Evolutionary conservation across 768 basidiomycete species (phyloP), one percentile per base, ranked within the genome.

Genomic region (Tulasnella sp.): DNA sequence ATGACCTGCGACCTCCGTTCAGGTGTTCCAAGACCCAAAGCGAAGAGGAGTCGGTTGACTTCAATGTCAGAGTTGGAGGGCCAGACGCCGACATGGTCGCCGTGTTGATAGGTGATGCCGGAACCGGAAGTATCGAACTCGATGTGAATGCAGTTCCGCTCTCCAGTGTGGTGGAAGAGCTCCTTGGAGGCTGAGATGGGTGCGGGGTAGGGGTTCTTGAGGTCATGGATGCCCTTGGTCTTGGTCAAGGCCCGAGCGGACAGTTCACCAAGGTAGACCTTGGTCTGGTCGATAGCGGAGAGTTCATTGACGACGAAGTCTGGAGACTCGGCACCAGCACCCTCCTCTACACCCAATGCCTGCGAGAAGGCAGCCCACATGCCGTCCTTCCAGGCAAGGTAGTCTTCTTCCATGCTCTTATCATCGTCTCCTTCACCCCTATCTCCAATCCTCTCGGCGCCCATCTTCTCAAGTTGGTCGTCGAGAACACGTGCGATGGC

Each of bases 321-420:
- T 52, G 97, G 89, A 36, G 92, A 89, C 82, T 99, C 97, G 71
- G 94, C 96, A 72, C 94, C 94, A 79, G 96, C 96, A 45, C 97
- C 97, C 83, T 98, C 97, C 83, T 98, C 96, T 71, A 97, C 94
- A 72, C 88, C 87, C 88, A 98, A 88, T 29, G 88, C 88, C 75
- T 86, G 82, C n/a, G 95, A 87, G 78, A 99, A 93, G 5, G 90
- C 89, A 22, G 92, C 91, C 93, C 96, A 99, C 96, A 99, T 96
- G 79, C 87, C 88, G 81, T 99, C 97, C 83, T 99, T 99, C 97
- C 97, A 99, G 80, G 94, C 96, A 15, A 99, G 89, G 82, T 99
- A 99, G 83, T 99, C 97, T 85, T 99, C 97, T 83, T 99, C 97
- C 96, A 99, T 98, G 82, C 93, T 95, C 86, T 97, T 97, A 84